Evolutionary conservation across 2,329 filamentous ascomycete genomes (phyloP).

Genomic region (Xylaria sp.): DNA sequence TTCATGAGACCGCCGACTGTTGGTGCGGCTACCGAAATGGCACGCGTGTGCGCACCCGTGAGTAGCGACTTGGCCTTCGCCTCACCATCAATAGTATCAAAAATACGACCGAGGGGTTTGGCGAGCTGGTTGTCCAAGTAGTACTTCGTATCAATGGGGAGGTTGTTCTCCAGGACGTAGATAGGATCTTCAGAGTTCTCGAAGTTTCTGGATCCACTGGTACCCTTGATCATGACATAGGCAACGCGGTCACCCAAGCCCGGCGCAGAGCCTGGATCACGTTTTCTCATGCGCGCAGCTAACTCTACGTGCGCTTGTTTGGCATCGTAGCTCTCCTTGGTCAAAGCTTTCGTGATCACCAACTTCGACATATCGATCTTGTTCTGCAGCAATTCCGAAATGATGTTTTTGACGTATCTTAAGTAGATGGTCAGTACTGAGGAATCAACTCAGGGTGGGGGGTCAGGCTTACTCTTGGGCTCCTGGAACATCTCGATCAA

Average conservation of each 20-base stretch:
- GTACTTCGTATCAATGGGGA: slow-evolving; percentile 98
- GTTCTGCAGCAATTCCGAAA: slow-evolving; percentile 94
- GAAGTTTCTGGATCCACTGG: slow-evolving; percentile 91
- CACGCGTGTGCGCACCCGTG: slow-evolving; percentile 93
- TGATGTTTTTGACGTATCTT: slow-evolving; percentile 96
- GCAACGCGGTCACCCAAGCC: slow-evolving; percentile 94
- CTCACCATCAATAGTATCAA: slow-evolving; percentile 96
- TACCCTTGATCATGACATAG: slow-evolving; percentile 96
- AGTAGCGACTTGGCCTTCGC: slow-evolving; percentile 88
- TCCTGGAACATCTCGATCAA: slow-evolving; percentile 88
- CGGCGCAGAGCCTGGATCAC: slow-evolving; percentile 93
- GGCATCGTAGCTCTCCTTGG: slow-evolving; percentile 87
- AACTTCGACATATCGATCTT: slow-evolving; percentile 99
- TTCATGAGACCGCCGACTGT: slow-evolving; percentile 96
- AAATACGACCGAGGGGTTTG: slow-evolving; percentile 93
- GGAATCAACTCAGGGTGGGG: slow-evolving; percentile 14
- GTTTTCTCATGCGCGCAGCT: slow-evolving; percentile 95
- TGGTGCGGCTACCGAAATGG: slow-evolving; percentile 91
- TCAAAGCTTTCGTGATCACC: slow-evolving; percentile 96
- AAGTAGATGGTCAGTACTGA: slow-evolving; percentile 52
- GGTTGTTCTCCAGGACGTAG: slow-evolving; percentile 95
- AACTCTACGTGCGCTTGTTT: slow-evolving; percentile 98
- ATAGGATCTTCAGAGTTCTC: slow-evolving; percentile 98
- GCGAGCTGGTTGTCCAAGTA: slow-evolving; percentile 98
- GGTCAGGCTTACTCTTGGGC: slow-evolving; percentile 85